Conservation (phyloP, 1,139 yeast genomes). For the Sugiyamaella grinbergsii region DNA sequence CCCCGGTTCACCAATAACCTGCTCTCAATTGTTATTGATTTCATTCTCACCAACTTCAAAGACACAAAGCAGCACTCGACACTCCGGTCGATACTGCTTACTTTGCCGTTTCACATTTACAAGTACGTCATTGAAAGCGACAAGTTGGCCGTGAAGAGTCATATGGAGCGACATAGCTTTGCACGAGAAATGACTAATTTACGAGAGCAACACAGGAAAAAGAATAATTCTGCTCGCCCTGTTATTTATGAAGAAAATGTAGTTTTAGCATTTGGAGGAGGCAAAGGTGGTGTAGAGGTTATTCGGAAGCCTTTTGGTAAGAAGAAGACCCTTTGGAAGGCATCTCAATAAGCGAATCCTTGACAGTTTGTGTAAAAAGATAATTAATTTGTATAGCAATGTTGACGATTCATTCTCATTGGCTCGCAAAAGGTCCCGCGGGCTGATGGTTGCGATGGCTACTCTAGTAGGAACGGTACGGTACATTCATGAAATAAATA, state of each 20-base stretch:
- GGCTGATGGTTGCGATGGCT: too few species aligned
- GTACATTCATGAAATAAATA: background rate
- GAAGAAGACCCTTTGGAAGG: constrained; percentile 41
- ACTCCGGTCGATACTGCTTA: constrained; percentile 27
- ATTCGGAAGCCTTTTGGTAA: constrained; percentile 38
- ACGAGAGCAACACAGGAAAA: constrained; percentile 34
- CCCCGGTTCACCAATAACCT: constrained; percentile 40
- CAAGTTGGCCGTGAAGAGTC: constrained; percentile 33
- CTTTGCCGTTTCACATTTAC: constrained; percentile 37
- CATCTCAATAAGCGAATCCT: constrained; percentile 24
- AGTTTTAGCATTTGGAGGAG: constrained; percentile 43
- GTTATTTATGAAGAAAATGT: constrained; percentile 39
- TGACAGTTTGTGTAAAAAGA: too few species aligned
- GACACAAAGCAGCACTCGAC: constrained; percentile 21
- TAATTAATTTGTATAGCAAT: too few species aligned
- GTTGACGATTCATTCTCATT: too few species aligned
- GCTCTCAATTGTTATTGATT: constrained; percentile 33
- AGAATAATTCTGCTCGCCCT: constrained; percentile 16
- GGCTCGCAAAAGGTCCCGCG: too few species aligned
- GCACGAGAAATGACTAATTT: constrained; percentile 36
- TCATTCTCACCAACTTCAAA: constrained; percentile 31
- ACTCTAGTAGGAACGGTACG: too few species aligned
- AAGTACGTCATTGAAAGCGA: constrained; percentile 39
- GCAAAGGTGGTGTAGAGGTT: constrained; percentile 42
- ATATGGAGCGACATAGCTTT: constrained; percentile 40